Percentiles rank a stretch among this genome's conserved stretches.
Conservation (phyloP, 106 monocot species). For the Dactylorhiza incarnata region DNA sequence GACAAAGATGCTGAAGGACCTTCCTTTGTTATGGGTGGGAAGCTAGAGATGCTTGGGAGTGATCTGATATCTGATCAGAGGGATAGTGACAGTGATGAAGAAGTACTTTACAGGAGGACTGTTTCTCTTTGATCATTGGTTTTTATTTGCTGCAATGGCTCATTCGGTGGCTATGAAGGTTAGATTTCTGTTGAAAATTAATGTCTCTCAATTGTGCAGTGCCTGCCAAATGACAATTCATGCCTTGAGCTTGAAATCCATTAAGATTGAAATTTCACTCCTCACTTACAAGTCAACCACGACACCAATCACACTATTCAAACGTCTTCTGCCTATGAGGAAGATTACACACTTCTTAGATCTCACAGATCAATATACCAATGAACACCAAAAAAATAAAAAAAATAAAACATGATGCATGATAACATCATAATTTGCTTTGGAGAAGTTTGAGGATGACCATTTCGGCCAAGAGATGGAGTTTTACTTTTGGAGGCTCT, state of each 20-base stretch:
- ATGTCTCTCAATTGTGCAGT: background rate
- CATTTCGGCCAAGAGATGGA: no score
- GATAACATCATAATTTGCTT: no score
- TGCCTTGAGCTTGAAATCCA: background rate
- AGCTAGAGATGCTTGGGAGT: slow-evolving; percentile 40
- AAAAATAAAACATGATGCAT: no score
- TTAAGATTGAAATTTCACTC: no score
- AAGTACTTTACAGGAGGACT: slow-evolving; percentile 50
- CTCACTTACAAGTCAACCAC: no score
- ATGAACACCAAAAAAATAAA: no score
- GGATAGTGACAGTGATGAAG: slow-evolving; percentile 46
- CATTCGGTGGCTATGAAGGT: background rate
- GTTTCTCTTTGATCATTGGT: slow-evolving; percentile 26
- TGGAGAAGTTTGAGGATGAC: no score
- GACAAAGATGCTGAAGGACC: slow-evolving; percentile 51
- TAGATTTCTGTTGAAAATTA: background rate
- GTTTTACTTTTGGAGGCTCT: no score
- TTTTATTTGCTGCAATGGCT: background rate
- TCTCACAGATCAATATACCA: no score
- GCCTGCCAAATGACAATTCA: background rate
- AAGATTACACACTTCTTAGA: no score
- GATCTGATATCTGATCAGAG: slow-evolving; percentile 40
- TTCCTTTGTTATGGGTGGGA: slow-evolving; percentile 50
- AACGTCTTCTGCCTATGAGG: no score
- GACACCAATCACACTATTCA: no score